These are phyloP conservation scores for Apiotrichum sp. DNA, from an alignment of 1,284 basidiomycete species.

Conservation along the genomic window DNA sequence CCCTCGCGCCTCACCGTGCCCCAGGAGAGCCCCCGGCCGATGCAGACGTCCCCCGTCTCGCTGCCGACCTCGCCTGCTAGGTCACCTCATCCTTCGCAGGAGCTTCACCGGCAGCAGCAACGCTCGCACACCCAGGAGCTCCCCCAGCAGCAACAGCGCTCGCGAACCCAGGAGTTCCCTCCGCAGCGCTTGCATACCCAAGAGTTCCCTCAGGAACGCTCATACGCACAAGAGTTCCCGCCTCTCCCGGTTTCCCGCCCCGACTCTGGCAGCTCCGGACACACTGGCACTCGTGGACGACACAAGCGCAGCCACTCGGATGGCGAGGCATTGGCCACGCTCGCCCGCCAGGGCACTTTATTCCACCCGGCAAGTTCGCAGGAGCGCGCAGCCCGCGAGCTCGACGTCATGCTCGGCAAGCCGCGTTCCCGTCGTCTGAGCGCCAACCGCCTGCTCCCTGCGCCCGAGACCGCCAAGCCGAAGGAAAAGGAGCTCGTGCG, in stretches of 20 bases:
- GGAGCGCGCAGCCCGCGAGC: constrained; percentile 38
- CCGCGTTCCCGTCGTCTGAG: constrained; percentile 30
- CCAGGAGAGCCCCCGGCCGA: too few relatives aligned
- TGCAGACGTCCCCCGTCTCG: too few relatives aligned
- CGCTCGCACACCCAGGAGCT: neutral
- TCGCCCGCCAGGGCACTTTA: constrained; percentile 43
- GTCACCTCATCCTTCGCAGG: too few relatives aligned
- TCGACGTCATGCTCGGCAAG: constrained; percentile 42
- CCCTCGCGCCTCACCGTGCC: too few relatives aligned
- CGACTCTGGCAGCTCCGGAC: neutral
- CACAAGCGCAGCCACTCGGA: constrained; percentile 37
- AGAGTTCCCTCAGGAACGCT: too few relatives aligned
- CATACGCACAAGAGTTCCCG: too few relatives aligned
- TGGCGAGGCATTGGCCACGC: constrained; percentile 30
- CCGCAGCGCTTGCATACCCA: neutral
- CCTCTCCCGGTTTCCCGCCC: too few relatives aligned
- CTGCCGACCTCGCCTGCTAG: neutral
- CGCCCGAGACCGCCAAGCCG: constrained; percentile 22
- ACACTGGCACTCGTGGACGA: too few relatives aligned
- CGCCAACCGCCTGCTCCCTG: constrained; percentile 34
- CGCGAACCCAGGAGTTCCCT: too few relatives aligned
- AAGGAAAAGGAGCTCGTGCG: constrained; percentile 30
- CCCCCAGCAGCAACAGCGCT: neutral
- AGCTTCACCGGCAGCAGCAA: neutral
- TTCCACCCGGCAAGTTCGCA: constrained; percentile 39